Evolutionary conservation across 305 asterid species (phyloP).

Genomic region (Plantago coronopus): DNA sequence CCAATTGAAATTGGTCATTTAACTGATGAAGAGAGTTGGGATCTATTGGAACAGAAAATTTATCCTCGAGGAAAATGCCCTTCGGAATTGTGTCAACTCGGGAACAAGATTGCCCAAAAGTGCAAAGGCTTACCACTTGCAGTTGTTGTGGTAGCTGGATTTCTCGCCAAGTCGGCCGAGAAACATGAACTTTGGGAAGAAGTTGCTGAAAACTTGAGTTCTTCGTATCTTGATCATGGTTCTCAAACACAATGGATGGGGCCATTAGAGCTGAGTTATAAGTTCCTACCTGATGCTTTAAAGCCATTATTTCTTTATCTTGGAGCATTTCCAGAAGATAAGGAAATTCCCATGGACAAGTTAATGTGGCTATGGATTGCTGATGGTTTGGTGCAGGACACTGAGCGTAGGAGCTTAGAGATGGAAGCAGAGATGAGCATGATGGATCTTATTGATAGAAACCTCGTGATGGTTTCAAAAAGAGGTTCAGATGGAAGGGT

Average conservation of each 20-base stretch:
- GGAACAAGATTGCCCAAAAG: background rate
- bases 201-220: background rate
- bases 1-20: background rate
- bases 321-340: background rate
- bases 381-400: background rate
- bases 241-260: background rate
- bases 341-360: background rate
- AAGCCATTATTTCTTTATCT: background rate
- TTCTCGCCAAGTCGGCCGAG: background rate
- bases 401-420: background rate
- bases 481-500: conserved; percentile 18
- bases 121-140: conserved; percentile 1
- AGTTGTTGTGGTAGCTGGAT: background rate
- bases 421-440: background rate
- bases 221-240: too few species aligned
- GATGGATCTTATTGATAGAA: background rate
- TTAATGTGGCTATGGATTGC: conserved; percentile 1
- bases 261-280: background rate
- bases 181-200: background rate
- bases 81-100: background rate
- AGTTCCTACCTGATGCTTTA: background rate
- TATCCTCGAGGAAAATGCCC: background rate
- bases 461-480: background rate
- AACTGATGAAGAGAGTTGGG: conserved; percentile 1
- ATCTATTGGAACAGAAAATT: background rate